A percentile compares a stretch with the other conserved stretches of the same genome.
Conservation (phyloP, 148 eudicot genomes). For the Simmondsia chinensis region DNA sequence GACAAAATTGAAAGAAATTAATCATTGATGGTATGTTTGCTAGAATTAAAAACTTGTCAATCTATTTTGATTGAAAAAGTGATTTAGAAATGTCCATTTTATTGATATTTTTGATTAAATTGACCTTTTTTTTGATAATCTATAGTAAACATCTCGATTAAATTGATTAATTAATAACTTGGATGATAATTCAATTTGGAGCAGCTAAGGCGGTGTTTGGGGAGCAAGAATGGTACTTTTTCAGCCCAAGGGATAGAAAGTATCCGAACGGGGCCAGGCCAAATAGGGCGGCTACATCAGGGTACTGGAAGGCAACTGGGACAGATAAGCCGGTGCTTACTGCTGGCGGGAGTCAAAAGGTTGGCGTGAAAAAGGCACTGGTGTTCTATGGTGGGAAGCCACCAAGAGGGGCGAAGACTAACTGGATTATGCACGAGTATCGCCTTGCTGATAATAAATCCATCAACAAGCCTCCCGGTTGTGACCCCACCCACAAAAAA, state of each 20-base stretch:
- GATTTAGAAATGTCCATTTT: too few relatives aligned
- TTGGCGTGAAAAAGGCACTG: conserved; percentile 57
- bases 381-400: conserved; percentile 67
- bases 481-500: conserved; percentile 29
- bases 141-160: too few relatives aligned
- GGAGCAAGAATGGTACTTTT: conserved; percentile 65
- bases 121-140: too few relatives aligned
- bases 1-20: too few relatives aligned
- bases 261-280: conserved; percentile 70
- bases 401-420: conserved; percentile 52
- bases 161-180: too few relatives aligned
- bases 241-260: conserved; percentile 54
- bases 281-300: conserved; percentile 62
- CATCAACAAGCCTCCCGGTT: conserved; percentile 43
- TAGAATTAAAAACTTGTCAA: too few relatives aligned
- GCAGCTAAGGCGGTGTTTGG: conserved; percentile 59
- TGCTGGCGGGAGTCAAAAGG: conserved; percentile 31
- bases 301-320: conserved; percentile 71
- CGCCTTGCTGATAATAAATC: conserved; percentile 31
- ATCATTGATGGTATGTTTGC: too few relatives aligned
- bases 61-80: too few relatives aligned
- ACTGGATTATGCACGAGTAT: conserved; percentile 73
- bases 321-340: conserved; percentile 55
- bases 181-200: not conserved
- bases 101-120: too few relatives aligned